Percentiles rank a stretch among this genome's conserved stretches.
phyloP scores from a whole-genome alignment of 768 basidiomycete species.

The Phanerochaete sordida region DNA sequence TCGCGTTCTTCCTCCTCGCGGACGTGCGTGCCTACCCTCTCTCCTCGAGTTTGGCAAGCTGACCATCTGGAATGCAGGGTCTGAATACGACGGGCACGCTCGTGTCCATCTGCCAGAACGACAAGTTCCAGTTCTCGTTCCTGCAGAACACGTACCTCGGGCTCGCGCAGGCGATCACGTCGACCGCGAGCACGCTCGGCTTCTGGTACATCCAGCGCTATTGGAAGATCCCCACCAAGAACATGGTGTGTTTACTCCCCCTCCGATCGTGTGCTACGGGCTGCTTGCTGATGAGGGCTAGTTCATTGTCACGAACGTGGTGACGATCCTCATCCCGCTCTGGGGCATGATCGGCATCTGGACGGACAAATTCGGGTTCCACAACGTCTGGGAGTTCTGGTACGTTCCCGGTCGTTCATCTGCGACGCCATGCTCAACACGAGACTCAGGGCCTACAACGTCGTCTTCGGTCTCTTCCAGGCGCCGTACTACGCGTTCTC shows the following conservation, averaged over 20 bases:
- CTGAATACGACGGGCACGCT: conserved; percentile 78
- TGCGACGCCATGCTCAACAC: not conserved
- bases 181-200: conserved; percentile 47
- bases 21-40: conserved; percentile 43
- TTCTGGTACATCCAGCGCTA: conserved; percentile 84
- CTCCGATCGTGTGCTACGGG: not conserved
- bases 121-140: conserved; percentile 80
- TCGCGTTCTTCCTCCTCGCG: conserved; percentile 74
- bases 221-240: conserved; percentile 78
- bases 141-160: conserved; percentile 78
- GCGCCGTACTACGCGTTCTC: conserved; percentile 87
- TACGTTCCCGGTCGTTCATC: conserved; percentile 25
- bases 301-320: conserved; percentile 76
- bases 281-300: conserved; percentile 22
- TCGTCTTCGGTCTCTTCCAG: conserved; percentile 78
- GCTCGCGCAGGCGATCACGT: conserved; percentile 71
- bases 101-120: conserved; percentile 73
- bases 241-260: conserved; percentile 47
- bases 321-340: conserved; percentile 73
- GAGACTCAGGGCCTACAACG: conserved; percentile 65
- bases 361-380: conserved; percentile 74
- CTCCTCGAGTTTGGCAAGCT: not conserved
- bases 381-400: conserved; percentile 89
- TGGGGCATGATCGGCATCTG: conserved; percentile 89
- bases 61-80: conserved; percentile 43